Base-by-base conservation (phyloP, 768 basidiomycete species). In the Lactifluus subvellereus region DNA sequence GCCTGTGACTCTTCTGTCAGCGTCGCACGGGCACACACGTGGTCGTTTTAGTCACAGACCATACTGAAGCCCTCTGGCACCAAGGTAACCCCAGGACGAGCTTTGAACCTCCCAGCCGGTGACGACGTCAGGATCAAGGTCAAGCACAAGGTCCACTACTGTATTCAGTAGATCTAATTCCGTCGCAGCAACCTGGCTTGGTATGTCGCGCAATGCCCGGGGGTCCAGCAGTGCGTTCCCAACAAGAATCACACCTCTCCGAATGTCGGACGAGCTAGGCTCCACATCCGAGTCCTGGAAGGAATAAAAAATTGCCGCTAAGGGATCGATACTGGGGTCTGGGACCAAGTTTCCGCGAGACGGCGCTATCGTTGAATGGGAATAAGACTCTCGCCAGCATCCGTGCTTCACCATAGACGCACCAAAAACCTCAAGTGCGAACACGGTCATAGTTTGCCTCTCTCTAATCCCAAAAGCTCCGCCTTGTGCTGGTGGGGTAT, bases 51-150 rank as follows among this genome's bases (percentile, higher is more conserved):
- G 22, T 33, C 33, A 61, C 74, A 63, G 58, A 89, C 91, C 86
- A 64, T 84, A 83, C 4, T 74, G 72, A 57, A 72, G 72, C 16
- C 84, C 88, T 47, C 96, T 81, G n/a, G 82, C 82, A 54, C 79
- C 76, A 1, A 97, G 75, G 73, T 93, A 98, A 0, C 95, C 95
- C 96, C 97, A 99, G 6, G 91, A 94, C 3, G 82, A 79, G 20
- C 78, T 77, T 70, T 97, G 93, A 13, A 96, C 79, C 64, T 99
- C 96, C 92, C 94, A 98, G 16, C 96, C 96, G 0, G 84, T 80
- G 8, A 98, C 70, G 45, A 98, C 87, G 72, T 99, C 97, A 0
- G 97, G 97, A 75, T 98, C 94, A 66, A 91, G 76, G 1, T 84
- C 82, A 27, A 83, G 69, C 0, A 97, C 82, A 33, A 84, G 74